Conservation (phyloP, 1,284 basidiomycete species). For the Moesziomyces sp. region DNA sequence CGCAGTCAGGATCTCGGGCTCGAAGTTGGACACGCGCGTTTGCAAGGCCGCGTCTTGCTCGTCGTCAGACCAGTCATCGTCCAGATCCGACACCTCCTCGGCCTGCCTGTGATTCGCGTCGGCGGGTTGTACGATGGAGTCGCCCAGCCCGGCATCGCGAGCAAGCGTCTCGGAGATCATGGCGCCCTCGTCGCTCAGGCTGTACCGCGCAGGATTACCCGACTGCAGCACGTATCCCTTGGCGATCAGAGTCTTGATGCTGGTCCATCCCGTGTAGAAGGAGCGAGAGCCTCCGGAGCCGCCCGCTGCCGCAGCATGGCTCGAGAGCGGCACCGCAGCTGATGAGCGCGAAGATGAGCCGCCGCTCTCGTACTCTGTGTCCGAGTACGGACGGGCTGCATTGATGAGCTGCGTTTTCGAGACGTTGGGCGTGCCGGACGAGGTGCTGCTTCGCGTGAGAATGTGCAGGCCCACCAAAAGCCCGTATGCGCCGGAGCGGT, state of each 20-base stretch:
- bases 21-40: conserved; percentile 9
- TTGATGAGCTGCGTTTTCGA: conserved; percentile 62
- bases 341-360: conserved; percentile 36
- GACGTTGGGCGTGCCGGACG: conserved; percentile 16
- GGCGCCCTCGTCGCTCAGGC: conserved; percentile 60
- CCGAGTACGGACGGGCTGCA: conserved; percentile 57
- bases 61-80: conserved; percentile 23
- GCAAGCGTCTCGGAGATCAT: conserved; percentile 48
- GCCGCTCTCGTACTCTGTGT: conserved; percentile 56
- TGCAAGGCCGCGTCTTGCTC: conserved; percentile 18
- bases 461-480: conserved; percentile 61
- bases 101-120: background rate
- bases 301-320: conserved; percentile 17
- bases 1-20: conserved; percentile 69
- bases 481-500: conserved; percentile 63
- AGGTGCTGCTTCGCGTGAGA: conserved; percentile 20
- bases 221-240: conserved; percentile 62
- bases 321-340: conserved; percentile 28
- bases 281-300: conserved; percentile 25
- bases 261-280: conserved; percentile 64
- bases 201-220: conserved; percentile 63
- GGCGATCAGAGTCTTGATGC: conserved; percentile 65
- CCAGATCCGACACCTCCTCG: conserved; percentile 2
- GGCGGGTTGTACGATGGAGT: background rate
- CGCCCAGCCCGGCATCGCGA: conserved; percentile 33